Evolutionary conservation across 805 yeast species (phyloP).

Genomic region (Zygoascus flipseniorum): DNA sequence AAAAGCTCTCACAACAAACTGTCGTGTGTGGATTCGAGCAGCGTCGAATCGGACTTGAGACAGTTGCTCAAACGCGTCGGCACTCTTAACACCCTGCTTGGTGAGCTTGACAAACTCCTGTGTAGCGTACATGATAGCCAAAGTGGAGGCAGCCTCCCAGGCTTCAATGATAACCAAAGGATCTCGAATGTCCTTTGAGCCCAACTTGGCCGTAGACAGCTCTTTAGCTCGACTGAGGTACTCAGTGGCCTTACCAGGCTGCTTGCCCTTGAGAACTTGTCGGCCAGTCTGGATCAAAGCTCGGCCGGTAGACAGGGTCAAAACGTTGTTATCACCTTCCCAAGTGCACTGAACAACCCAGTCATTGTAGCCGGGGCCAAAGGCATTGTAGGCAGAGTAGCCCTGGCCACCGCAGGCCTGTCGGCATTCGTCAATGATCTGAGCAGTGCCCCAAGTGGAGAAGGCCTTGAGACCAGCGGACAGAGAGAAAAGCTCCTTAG

Average conservation of each 20-base stretch:
- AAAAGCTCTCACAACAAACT: conserved; percentile 30
- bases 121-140: conserved; percentile 28
- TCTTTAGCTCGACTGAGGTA: conserved; percentile 30
- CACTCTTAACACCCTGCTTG: conserved; percentile 19
- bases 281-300: conserved; percentile 50
- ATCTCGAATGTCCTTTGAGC: conserved; percentile 20
- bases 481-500: conserved; percentile 72
- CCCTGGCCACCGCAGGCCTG: conserved; percentile 97
- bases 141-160: conserved; percentile 31
- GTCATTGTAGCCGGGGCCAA: conserved; percentile 80
- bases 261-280: conserved; percentile 34
- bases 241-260: conserved; percentile 38
- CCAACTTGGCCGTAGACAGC: conserved; percentile 13
- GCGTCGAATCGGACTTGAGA: conserved; percentile 34
- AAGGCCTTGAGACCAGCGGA: conserved; percentile 87
- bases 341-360: conserved; percentile 98
- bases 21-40: conserved; percentile 33
- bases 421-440: conserved; percentile 78
- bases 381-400: conserved; percentile 84
- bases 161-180: conserved; percentile 26
- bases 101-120: conserved; percentile 21
- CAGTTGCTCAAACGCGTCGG: conserved; percentile 32
- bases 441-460: conserved; percentile 77
- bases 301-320: conserved; percentile 79
- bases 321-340: conserved; percentile 94